These are phyloP conservation scores for Debaryomyces sp. DNA, from an alignment of 1,139 yeast species.

Conservation along the genomic window DNA sequence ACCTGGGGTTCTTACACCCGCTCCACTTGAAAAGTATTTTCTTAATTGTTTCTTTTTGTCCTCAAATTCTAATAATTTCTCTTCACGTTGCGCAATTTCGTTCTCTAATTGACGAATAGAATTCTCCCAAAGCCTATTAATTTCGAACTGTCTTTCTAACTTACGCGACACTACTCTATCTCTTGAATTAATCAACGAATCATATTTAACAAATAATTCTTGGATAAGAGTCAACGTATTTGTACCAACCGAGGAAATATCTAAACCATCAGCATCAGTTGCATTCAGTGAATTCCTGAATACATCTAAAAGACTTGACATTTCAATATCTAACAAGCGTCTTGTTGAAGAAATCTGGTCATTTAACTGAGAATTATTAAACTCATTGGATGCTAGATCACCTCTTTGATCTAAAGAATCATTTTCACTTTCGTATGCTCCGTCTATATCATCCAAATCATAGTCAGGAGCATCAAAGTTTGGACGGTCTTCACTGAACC, in stretches of 20 bases:
- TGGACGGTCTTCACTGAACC: conserved; percentile 20
- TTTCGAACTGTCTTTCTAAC: conserved; percentile 75
- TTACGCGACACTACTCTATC: conserved; percentile 51
- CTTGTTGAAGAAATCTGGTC: conserved; percentile 48
- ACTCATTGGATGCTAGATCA: conserved; percentile 17
- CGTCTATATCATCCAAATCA: conserved; percentile 34
- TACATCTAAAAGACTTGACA: conserved; percentile 60
- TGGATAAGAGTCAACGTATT: conserved; percentile 48
- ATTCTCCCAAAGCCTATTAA: conserved; percentile 87
- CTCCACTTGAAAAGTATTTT: conserved; percentile 49
- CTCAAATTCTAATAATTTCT: conserved; percentile 68
- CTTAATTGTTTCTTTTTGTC: conserved; percentile 71
- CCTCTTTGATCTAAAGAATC: conserved; percentile 21
- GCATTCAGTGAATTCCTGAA: conserved; percentile 35
- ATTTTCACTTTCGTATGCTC: conserved; percentile 36
- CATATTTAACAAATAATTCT: conserved; percentile 47
- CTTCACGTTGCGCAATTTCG: conserved; percentile 78
- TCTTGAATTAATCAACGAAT: conserved; percentile 40
- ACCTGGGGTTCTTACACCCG: conserved; percentile 20
- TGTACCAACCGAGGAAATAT: conserved; percentile 40
- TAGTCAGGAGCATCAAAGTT: conserved; percentile 38
- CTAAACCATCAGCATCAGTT: conserved; percentile 16
- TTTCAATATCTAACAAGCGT: conserved; percentile 63
- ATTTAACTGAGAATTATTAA: conserved; percentile 20
- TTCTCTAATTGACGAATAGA: conserved; percentile 83